These are phyloP conservation scores for Rhizodiscina lignyota DNA, from an alignment of 495 filamentous ascomycete genomes.

Conservation along the genomic window DNA sequence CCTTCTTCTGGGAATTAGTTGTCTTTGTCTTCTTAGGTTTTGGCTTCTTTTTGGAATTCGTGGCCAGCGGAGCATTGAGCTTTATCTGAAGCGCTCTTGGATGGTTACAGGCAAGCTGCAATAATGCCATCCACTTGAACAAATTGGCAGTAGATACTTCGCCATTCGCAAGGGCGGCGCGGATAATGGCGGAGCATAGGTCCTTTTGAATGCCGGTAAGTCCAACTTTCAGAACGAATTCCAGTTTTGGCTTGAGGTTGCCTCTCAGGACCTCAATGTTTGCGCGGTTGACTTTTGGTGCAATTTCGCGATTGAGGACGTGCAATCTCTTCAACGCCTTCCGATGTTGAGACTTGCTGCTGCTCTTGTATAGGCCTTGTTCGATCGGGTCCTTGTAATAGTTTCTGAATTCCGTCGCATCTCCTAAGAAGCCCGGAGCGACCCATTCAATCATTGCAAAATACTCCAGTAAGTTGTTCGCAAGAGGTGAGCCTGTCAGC, in stretches of 20 bases:
- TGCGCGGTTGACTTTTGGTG: conserved; percentile 62
- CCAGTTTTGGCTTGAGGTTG: conserved; percentile 53
- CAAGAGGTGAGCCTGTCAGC: conserved; percentile 72
- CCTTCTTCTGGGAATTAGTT: too few relatives aligned
- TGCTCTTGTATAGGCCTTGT: conserved; percentile 50
- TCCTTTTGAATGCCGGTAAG: conserved; percentile 56
- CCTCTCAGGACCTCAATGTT: conserved; percentile 48
- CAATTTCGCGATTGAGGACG: conserved; percentile 52
- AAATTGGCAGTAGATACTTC: too few relatives aligned
- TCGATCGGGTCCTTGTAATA: conserved; percentile 60
- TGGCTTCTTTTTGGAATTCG: too few relatives aligned
- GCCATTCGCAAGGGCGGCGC: too few relatives aligned
- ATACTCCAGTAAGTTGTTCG: conserved; percentile 71
- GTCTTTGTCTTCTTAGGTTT: too few relatives aligned
- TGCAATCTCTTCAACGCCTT: conserved; percentile 46
- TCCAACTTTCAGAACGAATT: conserved; percentile 64
- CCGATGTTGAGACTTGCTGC: conserved; percentile 32
- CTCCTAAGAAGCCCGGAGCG: conserved; percentile 59
- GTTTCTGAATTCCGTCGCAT: conserved; percentile 41
- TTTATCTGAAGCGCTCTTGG: too few relatives aligned
- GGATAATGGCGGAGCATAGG: too few relatives aligned
- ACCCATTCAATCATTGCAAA: conserved; percentile 82
- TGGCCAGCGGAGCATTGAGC: too few relatives aligned
- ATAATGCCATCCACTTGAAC: too few relatives aligned
- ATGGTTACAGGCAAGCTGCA: too few relatives aligned